Percentiles rank a stretch among this genome's conserved stretches.
phyloP scores from a whole-genome alignment of 2,329 filamentous ascomycete species.

The Verticillium nubilum region DNA sequence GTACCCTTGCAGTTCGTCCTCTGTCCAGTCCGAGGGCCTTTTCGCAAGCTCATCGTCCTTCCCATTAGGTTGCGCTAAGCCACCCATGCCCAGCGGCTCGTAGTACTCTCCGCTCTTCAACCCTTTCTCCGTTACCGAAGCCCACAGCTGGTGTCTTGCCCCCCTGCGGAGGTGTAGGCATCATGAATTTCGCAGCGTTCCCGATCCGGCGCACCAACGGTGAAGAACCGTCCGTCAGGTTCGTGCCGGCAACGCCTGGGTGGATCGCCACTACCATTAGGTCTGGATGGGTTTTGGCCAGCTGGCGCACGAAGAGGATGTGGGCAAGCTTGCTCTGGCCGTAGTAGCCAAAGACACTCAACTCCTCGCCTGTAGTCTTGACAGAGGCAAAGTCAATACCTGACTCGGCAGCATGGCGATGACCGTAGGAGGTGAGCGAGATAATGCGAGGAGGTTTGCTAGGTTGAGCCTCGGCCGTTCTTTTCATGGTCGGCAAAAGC shows the following conservation, averaged over 20 bases:
- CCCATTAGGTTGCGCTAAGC: neutral
- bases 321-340: constrained; percentile 25
- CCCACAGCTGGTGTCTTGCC: constrained; percentile 37
- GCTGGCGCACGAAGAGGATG: constrained; percentile 20
- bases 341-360: constrained; percentile 16
- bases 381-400: constrained; percentile 23
- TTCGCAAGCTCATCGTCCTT: neutral
- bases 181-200: neutral
- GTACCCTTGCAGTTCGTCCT: constrained; percentile 8
- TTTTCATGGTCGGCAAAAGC: constrained; percentile 21
- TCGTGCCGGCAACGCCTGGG: constrained; percentile 21
- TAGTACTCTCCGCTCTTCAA: constrained; percentile 26
- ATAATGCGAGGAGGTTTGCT: constrained; percentile 22
- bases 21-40: neutral
- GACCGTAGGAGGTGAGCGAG: constrained; percentile 18
- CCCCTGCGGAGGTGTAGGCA: constrained; percentile 19
- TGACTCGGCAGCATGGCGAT: constrained; percentile 11
- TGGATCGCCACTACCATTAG: constrained; percentile 19
- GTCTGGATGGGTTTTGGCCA: constrained; percentile 17
- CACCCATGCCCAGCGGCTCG: constrained; percentile 21
- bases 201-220: neutral
- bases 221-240: constrained; percentile 10
- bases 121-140: constrained; percentile 23
- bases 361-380: constrained; percentile 14
- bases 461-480: constrained; percentile 14